Evolutionary conservation across 23 red algal species (phyloP).

Genomic region (Gracilaria domingensis): DNA sequence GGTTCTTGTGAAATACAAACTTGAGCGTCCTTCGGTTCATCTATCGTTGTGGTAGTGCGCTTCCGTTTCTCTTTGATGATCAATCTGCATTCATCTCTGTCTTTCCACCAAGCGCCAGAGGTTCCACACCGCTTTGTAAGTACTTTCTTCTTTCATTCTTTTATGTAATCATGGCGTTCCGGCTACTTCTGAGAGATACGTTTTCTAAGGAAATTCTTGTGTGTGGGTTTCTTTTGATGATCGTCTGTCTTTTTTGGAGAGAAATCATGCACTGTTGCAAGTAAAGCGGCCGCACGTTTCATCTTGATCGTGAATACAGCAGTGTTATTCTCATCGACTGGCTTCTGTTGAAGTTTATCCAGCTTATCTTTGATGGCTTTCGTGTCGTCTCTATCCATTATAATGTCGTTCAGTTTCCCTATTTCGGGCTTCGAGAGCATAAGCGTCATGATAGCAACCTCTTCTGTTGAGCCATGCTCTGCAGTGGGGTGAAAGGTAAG

Average conservation of each 20-base stretch:
- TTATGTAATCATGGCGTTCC: background rate
- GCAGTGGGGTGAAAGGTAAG: background rate
- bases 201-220: background rate
- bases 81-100: background rate
- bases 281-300: too few relatives aligned
- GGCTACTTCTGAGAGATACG: background rate
- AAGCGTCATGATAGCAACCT: background rate
- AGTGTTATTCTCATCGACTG: too few relatives aligned
- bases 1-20: background rate
- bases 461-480: background rate
- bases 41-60: background rate
- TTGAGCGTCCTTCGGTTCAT: background rate
- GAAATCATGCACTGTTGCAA: too few relatives aligned
- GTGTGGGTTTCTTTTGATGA: background rate
- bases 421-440: background rate
- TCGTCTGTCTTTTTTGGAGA: background rate
- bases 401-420: background rate
- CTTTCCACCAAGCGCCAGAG: conserved; percentile 36
- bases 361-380: too few relatives aligned
- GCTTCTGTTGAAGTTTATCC: too few relatives aligned
- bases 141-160: conserved; percentile 24
- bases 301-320: too few relatives aligned
- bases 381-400: background rate
- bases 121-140: conserved; percentile 1
- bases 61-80: background rate